Evolutionary conservation across 495 filamentous ascomycete genomes (phyloP), one percentile per base, ranked within the genome.

Genomic region (Penicillium silybi): DNA sequence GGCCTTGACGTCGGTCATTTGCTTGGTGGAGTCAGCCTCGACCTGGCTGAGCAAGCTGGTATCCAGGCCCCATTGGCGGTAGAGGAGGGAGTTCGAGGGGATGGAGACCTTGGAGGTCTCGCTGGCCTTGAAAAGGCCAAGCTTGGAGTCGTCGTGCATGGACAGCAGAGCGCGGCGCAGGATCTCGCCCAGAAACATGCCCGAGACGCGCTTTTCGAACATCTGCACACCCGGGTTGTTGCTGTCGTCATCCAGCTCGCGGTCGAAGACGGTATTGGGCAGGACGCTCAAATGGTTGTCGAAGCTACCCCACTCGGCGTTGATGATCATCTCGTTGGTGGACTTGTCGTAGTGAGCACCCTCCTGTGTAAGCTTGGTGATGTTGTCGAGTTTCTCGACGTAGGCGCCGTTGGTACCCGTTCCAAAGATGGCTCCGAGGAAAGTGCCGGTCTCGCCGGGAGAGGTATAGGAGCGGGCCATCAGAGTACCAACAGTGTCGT

Each of bases 151-250:
- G 49, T 84, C 74, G 53, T 89, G 68, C 64, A 92, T 70, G 29
- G 80, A 73, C 17, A 91, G 60, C 23, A 97, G 67, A 25, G 84
- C 85, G 26, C 87, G 81, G 9, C 93, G 88, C 34, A 96, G 75
- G 52, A 98, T 92, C 66, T 98, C 93, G 47, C 93, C 93, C 18
- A 98, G 68, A 78, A 97, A 98, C 93, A 98, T 98, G 69, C 93
- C 93, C 0, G 88, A 93, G 34, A 98, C 85, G 43, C 93, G 87
- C 78, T 98, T 98, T 75, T 98, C 93, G 72, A 97, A 98, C 87
- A 96, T 96, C 69, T 98, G 93, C 50, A 96, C 83, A 34, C 95
- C 93, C 1, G 93, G 93, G 74, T 98, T 98, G 56, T 89, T 82
- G 62, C 83, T 90, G 19, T 84, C 83, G 47, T 74, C 73, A 72